Conservation (phyloP, 139 green algal species). For the Trebouxia sp. region DNA sequence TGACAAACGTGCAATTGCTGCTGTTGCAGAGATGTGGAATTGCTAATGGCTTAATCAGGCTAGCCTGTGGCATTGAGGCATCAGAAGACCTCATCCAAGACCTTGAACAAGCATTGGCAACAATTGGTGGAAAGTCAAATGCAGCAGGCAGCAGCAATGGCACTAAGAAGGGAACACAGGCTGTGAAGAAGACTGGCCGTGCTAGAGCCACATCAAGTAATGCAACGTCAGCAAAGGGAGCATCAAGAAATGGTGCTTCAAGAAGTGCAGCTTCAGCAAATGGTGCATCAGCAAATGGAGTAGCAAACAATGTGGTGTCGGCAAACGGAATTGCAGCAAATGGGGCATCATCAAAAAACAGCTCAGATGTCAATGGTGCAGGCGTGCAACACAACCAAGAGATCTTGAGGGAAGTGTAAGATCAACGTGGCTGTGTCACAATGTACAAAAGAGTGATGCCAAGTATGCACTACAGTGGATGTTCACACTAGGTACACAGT, state of each 20-base stretch:
- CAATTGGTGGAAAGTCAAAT: conserved; percentile 6
- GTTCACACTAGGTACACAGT: too few species aligned
- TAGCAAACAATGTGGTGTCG: too few species aligned
- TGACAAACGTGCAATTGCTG: background rate
- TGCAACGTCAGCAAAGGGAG: background rate
- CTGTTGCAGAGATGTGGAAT: conserved; percentile 58
- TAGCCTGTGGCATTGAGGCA: conserved; percentile 71
- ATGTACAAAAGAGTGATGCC: too few species aligned
- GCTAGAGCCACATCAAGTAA: background rate
- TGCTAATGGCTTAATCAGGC: conserved; percentile 70
- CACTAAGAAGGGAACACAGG: conserved; percentile 6
- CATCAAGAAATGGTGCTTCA: background rate
- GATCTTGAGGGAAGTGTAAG: too few species aligned
- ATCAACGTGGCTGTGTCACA: too few species aligned
- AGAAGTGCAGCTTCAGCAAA: too few species aligned
- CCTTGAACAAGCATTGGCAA: conserved; percentile 4
- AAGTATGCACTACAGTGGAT: too few species aligned
- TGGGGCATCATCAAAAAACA: too few species aligned
- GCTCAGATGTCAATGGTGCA: too few species aligned
- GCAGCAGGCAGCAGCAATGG: conserved; percentile 19
- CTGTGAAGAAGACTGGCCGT: background rate
- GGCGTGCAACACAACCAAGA: too few species aligned
- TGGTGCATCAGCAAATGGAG: too few species aligned
- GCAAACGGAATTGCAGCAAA: too few species aligned
- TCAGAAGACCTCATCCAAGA: conserved; percentile 32